Evolutionary conservation across 768 basidiomycete species (phyloP).

Genomic region (Xanthoconium stramineum): DNA sequence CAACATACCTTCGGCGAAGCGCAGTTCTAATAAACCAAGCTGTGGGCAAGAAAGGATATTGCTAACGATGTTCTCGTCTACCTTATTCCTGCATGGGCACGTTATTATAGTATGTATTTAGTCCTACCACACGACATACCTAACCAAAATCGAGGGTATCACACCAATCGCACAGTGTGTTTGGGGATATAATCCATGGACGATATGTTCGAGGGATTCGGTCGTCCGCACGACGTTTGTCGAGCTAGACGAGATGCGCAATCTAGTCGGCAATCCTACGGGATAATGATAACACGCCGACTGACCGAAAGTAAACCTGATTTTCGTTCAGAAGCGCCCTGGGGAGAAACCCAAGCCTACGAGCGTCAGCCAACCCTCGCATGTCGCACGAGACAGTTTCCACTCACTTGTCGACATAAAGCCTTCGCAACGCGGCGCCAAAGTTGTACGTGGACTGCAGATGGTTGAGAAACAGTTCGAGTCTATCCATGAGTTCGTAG

Average conservation of each 20-base stretch:
- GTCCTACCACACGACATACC: constrained; percentile 37
- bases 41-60: constrained; percentile 69
- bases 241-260: constrained; percentile 37
- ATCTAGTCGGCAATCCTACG: background rate
- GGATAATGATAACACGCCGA: background rate
- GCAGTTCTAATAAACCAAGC: constrained; percentile 56
- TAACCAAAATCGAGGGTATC: constrained; percentile 50
- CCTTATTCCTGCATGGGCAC: constrained; percentile 47
- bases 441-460: constrained; percentile 62
- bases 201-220: constrained; percentile 69
- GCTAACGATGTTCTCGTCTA: constrained; percentile 69
- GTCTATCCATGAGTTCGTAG: background rate
- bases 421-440: constrained; percentile 53
- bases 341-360: constrained; percentile 65
- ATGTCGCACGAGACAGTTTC: background rate
- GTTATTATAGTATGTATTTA: background rate
- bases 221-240: constrained; percentile 79
- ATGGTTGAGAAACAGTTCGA: background rate
- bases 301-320: constrained; percentile 58
- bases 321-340: constrained; percentile 42
- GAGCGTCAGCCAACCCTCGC: background rate
- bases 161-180: constrained; percentile 43
- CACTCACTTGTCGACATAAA: constrained; percentile 65
- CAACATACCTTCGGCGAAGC: constrained; percentile 60
- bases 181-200: constrained; percentile 69